Conservation (phyloP, 2,329 filamentous ascomycete species). For the Arthrobotrys sinensis region DNA sequence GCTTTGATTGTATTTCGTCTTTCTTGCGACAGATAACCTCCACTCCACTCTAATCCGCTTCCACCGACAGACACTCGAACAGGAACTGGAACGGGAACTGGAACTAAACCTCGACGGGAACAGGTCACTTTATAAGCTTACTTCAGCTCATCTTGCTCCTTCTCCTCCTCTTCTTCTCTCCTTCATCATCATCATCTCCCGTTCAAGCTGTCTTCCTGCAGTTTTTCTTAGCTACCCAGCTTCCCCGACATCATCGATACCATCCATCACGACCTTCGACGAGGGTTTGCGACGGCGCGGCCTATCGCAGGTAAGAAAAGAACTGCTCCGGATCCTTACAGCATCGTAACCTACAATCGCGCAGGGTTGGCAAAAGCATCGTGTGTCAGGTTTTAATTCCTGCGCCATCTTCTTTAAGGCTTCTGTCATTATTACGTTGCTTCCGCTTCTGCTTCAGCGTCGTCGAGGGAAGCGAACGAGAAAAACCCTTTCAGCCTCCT, state of each 20-base stretch:
- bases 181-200: not conserved
- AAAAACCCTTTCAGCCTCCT: slow-evolving; percentile 58
- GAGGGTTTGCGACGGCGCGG: slow-evolving; percentile 13
- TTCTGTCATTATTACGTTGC: not conserved
- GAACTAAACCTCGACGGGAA: slow-evolving; percentile 26
- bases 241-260: not conserved
- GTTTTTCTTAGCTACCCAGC: not conserved
- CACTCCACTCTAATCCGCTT: not conserved
- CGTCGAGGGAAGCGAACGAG: slow-evolving; percentile 17
- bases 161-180: slow-evolving; percentile 2
- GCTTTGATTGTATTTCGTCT: slow-evolving; percentile 27
- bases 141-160: slow-evolving; percentile 12
- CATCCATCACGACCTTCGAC: not conserved
- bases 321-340: not conserved
- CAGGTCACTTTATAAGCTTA: slow-evolving; percentile 7
- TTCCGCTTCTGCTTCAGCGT: not conserved
- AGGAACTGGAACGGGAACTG: no score
- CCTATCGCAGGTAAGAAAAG: slow-evolving; percentile 11
- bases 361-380: not conserved
- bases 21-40: slow-evolving; percentile 17
- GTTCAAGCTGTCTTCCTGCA: not conserved
- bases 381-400: slow-evolving; percentile 35
- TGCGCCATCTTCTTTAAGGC: slow-evolving; percentile 52
- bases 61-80: not conserved
- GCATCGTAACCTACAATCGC: not conserved